A percentile compares a stretch with the other conserved stretches of the same genome.
These are phyloP conservation scores for Naganishia albida DNA, from an alignment of 1,284 basidiomycete genomes.

Conservation along the genomic window DNA sequence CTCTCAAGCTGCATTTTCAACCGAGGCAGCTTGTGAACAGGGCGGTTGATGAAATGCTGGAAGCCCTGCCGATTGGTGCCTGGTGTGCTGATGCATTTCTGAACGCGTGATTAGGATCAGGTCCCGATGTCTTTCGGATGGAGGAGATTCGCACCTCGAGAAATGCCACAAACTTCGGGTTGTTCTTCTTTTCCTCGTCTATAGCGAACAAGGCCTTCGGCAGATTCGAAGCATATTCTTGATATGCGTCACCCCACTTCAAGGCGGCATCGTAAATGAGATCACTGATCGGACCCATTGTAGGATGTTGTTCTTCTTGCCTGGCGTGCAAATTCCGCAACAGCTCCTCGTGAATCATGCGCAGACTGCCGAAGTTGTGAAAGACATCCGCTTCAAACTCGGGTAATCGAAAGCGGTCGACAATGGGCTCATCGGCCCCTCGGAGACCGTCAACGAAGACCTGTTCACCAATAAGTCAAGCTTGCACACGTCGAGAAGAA, in stretches of 20 bases:
- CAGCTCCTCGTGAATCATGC: slow-evolving; percentile 75
- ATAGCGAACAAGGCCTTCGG: slow-evolving; percentile 90
- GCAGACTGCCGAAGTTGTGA: slow-evolving; percentile 69
- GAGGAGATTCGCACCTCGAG: slow-evolving; percentile 65
- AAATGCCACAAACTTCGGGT: slow-evolving; percentile 76
- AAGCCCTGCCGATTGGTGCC: slow-evolving; percentile 69
- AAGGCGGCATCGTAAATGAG: slow-evolving; percentile 83
- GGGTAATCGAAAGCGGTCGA: slow-evolving; percentile 69
- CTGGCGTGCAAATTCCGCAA: slow-evolving; percentile 79
- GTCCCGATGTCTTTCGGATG: neutral
- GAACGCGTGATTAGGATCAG: neutral
- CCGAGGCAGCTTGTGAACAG: slow-evolving; percentile 82
- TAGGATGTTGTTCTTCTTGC: slow-evolving; percentile 85
- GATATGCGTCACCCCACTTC: slow-evolving; percentile 89
- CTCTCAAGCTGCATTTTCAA: slow-evolving; percentile 82
- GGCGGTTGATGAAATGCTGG: slow-evolving; percentile 83
- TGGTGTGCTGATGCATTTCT: slow-evolving; percentile 39
- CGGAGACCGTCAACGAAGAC: slow-evolving; percentile 68
- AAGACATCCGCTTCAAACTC: slow-evolving; percentile 87
- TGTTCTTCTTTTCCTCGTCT: slow-evolving; percentile 80
- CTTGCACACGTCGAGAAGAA: slow-evolving; percentile 1
- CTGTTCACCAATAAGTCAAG: slow-evolving; percentile 35
- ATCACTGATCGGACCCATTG: slow-evolving; percentile 79
- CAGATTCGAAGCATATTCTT: slow-evolving; percentile 90
- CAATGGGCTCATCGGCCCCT: slow-evolving; percentile 72